Evolutionary conservation across 306 rosid species (phyloP).

Genomic region (Rosa persica): DNA sequence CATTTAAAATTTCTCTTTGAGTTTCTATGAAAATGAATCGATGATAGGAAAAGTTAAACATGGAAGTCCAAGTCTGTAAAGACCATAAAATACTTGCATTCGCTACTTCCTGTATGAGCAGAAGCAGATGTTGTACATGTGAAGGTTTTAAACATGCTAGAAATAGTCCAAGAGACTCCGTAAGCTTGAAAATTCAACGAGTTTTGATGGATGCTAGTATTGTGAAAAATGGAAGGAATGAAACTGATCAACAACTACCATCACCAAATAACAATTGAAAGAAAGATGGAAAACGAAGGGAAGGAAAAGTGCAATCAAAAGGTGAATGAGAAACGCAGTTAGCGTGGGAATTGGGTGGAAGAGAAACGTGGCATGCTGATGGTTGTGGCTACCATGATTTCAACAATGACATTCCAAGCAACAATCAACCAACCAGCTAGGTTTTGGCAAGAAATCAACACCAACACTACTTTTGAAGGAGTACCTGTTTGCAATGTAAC

Average conservation of each 20-base stretch:
- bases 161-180: background rate
- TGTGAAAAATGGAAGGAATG: background rate
- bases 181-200: background rate
- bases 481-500: background rate
- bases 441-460: background rate
- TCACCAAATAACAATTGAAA: background rate
- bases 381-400: conserved; percentile 31
- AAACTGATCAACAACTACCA: background rate
- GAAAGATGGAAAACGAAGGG: background rate
- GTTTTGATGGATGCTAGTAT: background rate
- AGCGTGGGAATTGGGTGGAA: background rate
- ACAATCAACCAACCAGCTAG: conserved; percentile 25
- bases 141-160: background rate
- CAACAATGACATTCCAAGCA: conserved; percentile 27
- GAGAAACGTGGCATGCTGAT: conserved; percentile 24
- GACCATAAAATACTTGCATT: background rate
- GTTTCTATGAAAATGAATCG: too few species aligned
- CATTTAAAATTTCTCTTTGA: too few species aligned
- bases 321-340: too few species aligned
- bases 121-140: background rate
- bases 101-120: background rate
- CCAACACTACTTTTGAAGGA: background rate
- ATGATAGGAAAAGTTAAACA: background rate
- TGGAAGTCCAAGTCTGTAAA: background rate
- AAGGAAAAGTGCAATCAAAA: background rate